Conservation (phyloP, 768 basidiomycete genomes). For the Kwoniella europaea region DNA sequence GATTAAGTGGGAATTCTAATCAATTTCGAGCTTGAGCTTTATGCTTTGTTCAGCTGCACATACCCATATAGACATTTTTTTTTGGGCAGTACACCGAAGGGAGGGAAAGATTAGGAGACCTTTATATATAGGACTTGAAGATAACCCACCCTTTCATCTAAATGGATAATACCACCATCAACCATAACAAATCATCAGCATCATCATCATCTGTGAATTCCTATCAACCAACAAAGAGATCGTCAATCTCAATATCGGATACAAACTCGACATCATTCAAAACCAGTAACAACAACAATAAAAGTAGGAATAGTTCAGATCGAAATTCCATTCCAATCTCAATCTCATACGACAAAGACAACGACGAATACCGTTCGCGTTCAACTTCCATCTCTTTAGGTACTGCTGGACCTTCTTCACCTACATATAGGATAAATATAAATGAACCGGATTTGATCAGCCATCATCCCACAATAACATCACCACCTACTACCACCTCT, state of each 20-base stretch:
- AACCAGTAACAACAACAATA: not conserved
- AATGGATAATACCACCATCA: conserved; percentile 1
- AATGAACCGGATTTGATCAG: conserved; percentile 6
- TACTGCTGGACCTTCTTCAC: not conserved
- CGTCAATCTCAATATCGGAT: conserved; percentile 7
- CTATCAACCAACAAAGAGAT: conserved; percentile 1
- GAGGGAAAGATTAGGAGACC: not conserved
- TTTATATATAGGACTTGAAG: not conserved
- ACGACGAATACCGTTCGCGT: conserved; percentile 3
- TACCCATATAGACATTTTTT: not conserved
- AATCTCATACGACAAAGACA: not conserved
- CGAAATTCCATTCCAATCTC: not conserved
- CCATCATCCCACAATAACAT: not conserved
- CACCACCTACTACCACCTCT: conserved; percentile 5
- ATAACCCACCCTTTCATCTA: conserved; percentile 11
- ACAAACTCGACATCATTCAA: not conserved
- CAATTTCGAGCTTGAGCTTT: not conserved
- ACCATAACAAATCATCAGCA: not conserved
- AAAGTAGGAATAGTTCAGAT: not conserved
- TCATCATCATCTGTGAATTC: conserved; percentile 7
- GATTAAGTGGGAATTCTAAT: too few species aligned
- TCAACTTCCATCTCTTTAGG: conserved; percentile 7
- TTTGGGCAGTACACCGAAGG: not conserved
- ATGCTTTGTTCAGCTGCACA: not conserved
- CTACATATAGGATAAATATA: not conserved